Evolutionary conservation across 2,329 filamentous ascomycete genomes (phyloP).

Genomic region (Colletotrichum costaricense): DNA sequence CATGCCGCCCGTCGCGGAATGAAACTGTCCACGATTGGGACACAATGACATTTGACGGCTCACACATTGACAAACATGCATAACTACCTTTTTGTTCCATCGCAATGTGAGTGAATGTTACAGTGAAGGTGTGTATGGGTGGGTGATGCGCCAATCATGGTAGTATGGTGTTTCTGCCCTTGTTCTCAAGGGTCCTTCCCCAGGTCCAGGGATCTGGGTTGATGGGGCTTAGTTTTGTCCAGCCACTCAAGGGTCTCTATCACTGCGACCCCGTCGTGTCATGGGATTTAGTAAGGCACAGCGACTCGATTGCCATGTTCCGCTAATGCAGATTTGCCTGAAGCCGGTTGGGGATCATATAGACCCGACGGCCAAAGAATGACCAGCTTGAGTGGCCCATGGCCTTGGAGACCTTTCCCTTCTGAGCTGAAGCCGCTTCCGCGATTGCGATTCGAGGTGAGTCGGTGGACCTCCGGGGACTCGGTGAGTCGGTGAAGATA

Average conservation of each 20-base stretch:
- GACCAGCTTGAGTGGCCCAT: not conserved
- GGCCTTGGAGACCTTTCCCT: not conserved
- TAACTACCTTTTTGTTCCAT: not conserved
- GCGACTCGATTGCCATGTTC: not conserved
- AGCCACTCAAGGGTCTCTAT: not conserved
- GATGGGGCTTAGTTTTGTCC: not conserved
- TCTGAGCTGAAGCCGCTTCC: not conserved
- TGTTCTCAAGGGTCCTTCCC: not conserved
- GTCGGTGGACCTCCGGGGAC: not conserved
- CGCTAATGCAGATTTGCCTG: not conserved
- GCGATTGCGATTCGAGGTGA: not conserved
- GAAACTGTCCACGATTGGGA: slow-evolving; percentile 3
- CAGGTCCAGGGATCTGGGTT: not conserved
- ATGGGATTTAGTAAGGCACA: not conserved
- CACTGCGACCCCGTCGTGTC: not conserved
- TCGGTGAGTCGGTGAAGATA: not conserved
- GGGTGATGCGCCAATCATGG: not conserved
- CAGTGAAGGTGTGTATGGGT: not conserved
- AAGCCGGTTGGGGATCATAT: not conserved
- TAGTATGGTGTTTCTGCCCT: not conserved
- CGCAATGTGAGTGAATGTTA: not conserved
- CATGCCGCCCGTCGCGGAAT: slow-evolving; percentile 6
- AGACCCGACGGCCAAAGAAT: not conserved
- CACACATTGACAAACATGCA: slow-evolving; percentile 25
- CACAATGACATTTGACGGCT: slow-evolving; percentile 28